phyloP scores from a whole-genome alignment of 805 yeast genomes.

The Kodamaea kaohsiungensis region DNA sequence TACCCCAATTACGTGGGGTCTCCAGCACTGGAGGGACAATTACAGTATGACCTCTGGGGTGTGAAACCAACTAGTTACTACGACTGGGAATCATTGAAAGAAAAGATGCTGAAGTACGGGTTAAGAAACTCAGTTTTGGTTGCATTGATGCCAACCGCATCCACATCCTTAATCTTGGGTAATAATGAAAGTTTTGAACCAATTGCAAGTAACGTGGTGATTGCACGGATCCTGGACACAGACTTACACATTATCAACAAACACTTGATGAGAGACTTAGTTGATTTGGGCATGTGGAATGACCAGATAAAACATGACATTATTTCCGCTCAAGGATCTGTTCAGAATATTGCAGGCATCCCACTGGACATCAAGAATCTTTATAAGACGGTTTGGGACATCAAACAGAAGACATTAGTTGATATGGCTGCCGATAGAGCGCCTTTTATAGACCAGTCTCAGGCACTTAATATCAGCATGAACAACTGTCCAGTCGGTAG shows the following conservation, averaged over 20 bases:
- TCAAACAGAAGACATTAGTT: constrained; percentile 79
- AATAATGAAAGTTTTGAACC: constrained; percentile 97
- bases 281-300: constrained; percentile 81
- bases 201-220: constrained; percentile 86
- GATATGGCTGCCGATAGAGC: constrained; percentile 85
- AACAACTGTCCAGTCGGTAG: constrained; percentile 38
- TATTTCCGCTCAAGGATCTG: constrained; percentile 78
- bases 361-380: constrained; percentile 74
- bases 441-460: constrained; percentile 60
- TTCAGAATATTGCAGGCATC: constrained; percentile 70
- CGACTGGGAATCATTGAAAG: constrained; percentile 79
- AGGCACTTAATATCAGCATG: constrained; percentile 45
- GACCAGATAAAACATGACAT: constrained; percentile 76
- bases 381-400: constrained; percentile 97
- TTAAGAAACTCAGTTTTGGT: constrained; percentile 83
- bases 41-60: constrained; percentile 90
- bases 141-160: constrained; percentile 98
- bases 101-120: constrained; percentile 61
- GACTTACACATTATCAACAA: constrained; percentile 93
- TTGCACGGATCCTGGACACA: constrained; percentile 88
- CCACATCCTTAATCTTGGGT: constrained; percentile 94
- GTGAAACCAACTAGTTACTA: constrained; percentile 71
- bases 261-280: constrained; percentile 78
- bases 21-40: constrained; percentile 81
- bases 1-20: constrained; percentile 80